phyloP scores from a whole-genome alignment of 192 early-diverging fungal genomes.

The Coemansia sp. region DNA sequence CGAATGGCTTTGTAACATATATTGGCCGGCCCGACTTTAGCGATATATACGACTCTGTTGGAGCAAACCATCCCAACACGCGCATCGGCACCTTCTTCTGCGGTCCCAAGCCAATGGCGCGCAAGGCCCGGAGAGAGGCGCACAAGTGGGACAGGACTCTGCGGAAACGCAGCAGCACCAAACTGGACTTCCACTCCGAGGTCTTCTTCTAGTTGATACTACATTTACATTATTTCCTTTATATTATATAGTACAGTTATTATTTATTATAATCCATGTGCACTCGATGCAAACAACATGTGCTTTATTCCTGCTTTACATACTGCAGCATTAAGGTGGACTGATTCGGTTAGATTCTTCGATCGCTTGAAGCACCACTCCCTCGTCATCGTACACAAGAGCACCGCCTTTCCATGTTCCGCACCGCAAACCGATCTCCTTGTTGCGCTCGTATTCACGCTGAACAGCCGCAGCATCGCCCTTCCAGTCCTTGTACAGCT shows the following conservation, averaged over 20 bases:
- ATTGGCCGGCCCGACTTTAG: conserved; percentile 77
- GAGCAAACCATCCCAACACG: conserved; percentile 53
- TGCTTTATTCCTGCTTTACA: too few relatives aligned
- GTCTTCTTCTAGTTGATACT: not conserved
- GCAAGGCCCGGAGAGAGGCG: conserved; percentile 51
- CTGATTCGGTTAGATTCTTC: conserved; percentile 32
- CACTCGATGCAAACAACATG: too few relatives aligned
- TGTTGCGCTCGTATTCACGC: conserved; percentile 74
- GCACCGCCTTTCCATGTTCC: conserved; percentile 76
- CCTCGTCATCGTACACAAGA: conserved; percentile 81
- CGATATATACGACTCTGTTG: conserved; percentile 60
- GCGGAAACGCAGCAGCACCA: conserved; percentile 12
- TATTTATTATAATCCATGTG: too few relatives aligned
- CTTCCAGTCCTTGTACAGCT: conserved; percentile 83
- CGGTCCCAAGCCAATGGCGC: conserved; percentile 69
- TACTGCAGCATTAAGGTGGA: conserved; percentile 26
- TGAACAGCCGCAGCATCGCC: conserved; percentile 65
- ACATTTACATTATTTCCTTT: not conserved
- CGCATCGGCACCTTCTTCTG: conserved; percentile 85
- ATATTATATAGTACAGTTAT: conserved; percentile 1
- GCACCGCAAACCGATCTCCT: conserved; percentile 70
- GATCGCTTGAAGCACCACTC: conserved; percentile 61
- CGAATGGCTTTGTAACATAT: conserved; percentile 63
- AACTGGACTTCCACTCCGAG: conserved; percentile 8
- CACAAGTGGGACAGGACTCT: conserved; percentile 32